phyloP scores from a whole-genome alignment of 371 early-diverging fungal genomes.

The Mortierella polycephala region DNA sequence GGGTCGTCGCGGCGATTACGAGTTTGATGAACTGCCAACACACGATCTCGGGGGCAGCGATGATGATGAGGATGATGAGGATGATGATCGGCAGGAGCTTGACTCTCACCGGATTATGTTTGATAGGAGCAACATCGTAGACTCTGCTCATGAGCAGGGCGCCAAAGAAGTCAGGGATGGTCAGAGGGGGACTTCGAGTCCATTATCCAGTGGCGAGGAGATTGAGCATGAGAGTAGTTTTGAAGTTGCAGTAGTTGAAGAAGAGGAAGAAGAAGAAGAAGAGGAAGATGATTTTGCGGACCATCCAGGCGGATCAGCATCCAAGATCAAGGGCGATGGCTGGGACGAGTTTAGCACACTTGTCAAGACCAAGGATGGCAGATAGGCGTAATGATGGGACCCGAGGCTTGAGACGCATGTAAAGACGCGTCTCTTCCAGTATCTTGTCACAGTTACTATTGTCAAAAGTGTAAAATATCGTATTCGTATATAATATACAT shows the following conservation, averaged over 20 bases:
- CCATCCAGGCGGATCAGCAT: conserved; percentile 53
- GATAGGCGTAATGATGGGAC: conserved; percentile 5
- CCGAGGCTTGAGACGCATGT: too few species aligned
- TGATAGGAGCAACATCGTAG: conserved; percentile 32
- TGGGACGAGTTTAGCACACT: conserved; percentile 50
- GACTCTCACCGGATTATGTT: conserved; percentile 16
- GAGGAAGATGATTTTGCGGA: conserved; percentile 54
- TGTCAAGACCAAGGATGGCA: conserved; percentile 44
- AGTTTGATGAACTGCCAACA: conserved; percentile 49
- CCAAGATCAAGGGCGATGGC: conserved; percentile 34
- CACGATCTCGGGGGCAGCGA: conserved; percentile 49
- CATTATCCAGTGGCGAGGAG: conserved; percentile 51
- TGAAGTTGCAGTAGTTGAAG: conserved; percentile 54
- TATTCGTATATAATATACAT: too few species aligned
- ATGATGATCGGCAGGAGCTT: conserved; percentile 45
- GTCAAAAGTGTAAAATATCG: too few species aligned
- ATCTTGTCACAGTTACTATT: too few species aligned
- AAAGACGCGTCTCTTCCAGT: too few species aligned
- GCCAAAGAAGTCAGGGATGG: conserved; percentile 32
- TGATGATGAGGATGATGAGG: conserved; percentile 55
- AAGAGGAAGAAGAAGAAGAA: conserved; percentile 52
- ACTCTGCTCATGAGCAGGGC: conserved; percentile 21
- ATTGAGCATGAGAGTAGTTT: conserved; percentile 57
- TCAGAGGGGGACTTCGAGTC: conserved; percentile 17
- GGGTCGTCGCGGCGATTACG: conserved; percentile 51